Percentiles rank a stretch among this genome's conserved stretches.
phyloP scores from a whole-genome alignment of 225 moss, liverwort and hornwort species.

The Straminergon stramineum region DNA sequence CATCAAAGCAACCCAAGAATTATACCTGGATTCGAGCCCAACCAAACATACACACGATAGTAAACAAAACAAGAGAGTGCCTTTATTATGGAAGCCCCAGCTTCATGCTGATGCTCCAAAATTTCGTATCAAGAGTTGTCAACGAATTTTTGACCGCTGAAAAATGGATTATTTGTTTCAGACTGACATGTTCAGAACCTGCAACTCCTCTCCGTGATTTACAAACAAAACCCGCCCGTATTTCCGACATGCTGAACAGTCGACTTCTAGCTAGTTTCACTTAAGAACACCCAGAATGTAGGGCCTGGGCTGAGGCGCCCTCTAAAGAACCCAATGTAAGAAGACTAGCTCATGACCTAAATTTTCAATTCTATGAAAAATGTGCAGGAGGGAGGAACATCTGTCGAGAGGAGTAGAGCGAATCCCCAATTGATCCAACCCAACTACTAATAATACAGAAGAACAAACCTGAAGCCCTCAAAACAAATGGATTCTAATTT shows the following conservation, averaged over 20 bases:
- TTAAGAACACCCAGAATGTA: conserved; percentile 1
- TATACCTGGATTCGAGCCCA: not conserved
- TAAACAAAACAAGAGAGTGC: not conserved
- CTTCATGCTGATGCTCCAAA: conserved; percentile 9
- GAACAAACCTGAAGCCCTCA: not conserved
- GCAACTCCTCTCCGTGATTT: conserved; percentile 21
- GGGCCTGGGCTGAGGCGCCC: not conserved
- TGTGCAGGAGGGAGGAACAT: conserved; percentile 26
- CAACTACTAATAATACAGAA: conserved; percentile 31
- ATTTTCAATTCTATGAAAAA: conserved; percentile 14
- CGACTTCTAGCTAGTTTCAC: not conserved
- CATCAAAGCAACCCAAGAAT: not conserved
- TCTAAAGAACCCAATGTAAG: not conserved
- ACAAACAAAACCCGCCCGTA: conserved; percentile 17
- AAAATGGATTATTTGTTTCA: conserved; percentile 2
- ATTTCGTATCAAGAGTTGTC: conserved; percentile 8
- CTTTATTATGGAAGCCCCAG: conserved; percentile 15
- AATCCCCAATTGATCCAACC: conserved; percentile 14
- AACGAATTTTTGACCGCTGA: conserved; percentile 7
- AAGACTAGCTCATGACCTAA: not conserved
- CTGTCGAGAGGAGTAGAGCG: not conserved
- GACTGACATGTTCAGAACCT: conserved; percentile 13
- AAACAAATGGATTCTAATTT: not conserved
- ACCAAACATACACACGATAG: not conserved
- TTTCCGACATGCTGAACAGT: conserved; percentile 7